Evolutionary conservation across 352 stramenopile species (phyloP), one percentile per base, ranked within the genome.

Genomic region (Pythium phragmitis): DNA sequence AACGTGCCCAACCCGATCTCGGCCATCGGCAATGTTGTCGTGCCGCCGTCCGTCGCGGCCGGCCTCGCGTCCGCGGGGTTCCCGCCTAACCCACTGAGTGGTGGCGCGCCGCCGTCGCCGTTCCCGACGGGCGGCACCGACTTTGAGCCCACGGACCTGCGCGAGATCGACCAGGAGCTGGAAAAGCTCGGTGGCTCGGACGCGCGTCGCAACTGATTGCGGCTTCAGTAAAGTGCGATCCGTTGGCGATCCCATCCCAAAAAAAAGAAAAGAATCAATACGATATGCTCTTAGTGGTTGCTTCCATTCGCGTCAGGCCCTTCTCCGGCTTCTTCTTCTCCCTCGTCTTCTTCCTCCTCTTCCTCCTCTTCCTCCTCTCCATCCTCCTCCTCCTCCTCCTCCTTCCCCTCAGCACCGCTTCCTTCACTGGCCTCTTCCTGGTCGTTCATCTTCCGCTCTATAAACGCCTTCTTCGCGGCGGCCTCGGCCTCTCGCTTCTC

Each of bases 1-100:
- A 70, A 76, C 12, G 71, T 91, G n/a, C 84, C 86, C 7, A 94
- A 94, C 73, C 86, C 86, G 54, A 88, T 94, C 63, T 78, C 79
- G 5, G 78, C 79, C 34, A 57, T 92, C 19, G 75, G 76, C 54
- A 82, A 68, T 36, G 63, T 83, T 36, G 63, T 83, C 23, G 53
- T 91, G 46, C 80, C 79, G 6, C 39, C 77, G 11, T 82, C 74
- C 2, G 41, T 90, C 17, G 70, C 80, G 4, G 79, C 77, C 11
- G 70, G 74, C 45, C 55, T 89, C 39, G 72, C 72, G 17, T 70
- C 72, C 1, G 64, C 63, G 26, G 67, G 78, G 14, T 72, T 91
- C 48, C 75, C 75, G 23, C 30, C 65, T 8, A 79, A 77, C 67
- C 73, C 75, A 17, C 70, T 91, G 3, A 57, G 21, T 9, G 56